Evolutionary conservation across 495 filamentous ascomycete genomes (phyloP).

Genomic region (Rhizodiscina lignyota): DNA sequence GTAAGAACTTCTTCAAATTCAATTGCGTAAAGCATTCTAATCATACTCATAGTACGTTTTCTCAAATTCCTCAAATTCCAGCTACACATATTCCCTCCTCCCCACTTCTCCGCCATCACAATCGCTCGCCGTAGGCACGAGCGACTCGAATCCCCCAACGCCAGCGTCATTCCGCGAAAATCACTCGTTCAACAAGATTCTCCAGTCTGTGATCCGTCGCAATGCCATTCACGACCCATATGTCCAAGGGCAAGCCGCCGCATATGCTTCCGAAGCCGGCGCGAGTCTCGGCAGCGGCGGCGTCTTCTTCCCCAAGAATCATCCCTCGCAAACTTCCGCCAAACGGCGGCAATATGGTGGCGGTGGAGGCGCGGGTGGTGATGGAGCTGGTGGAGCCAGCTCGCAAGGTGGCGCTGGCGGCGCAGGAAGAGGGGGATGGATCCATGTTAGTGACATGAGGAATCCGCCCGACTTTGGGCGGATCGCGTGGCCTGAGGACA

Average conservation of each 20-base stretch:
- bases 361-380: constrained; percentile 25
- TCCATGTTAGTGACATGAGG: constrained; percentile 72
- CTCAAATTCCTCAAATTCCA: constrained; percentile 27
- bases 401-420: constrained; percentile 71
- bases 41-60: constrained; percentile 51
- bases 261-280: constrained; percentile 64
- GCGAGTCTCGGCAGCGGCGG: constrained; percentile 48
- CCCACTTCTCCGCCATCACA: constrained; percentile 53
- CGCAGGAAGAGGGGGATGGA: constrained; percentile 57
- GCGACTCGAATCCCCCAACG: constrained; percentile 56
- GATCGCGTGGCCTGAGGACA: constrained; percentile 81
- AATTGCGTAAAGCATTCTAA: constrained; percentile 7
- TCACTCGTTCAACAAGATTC: constrained; percentile 50
- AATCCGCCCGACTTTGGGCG: constrained; percentile 80
- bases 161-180: constrained; percentile 65
- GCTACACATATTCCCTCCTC: constrained; percentile 55
- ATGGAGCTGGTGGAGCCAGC: constrained; percentile 61
- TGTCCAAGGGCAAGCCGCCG: constrained; percentile 57
- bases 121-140: constrained; percentile 58
- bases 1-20: constrained; percentile 18
- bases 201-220: constrained; percentile 54
- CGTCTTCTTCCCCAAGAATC: constrained; percentile 38
- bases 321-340: constrained; percentile 3
- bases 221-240: constrained; percentile 57
- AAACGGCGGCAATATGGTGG: constrained; percentile 20